Evolutionary conservation across 352 stramenopile genomes (phyloP), one percentile per base, ranked within the genome.

Genomic region (Globisporangium camurandrum): DNA sequence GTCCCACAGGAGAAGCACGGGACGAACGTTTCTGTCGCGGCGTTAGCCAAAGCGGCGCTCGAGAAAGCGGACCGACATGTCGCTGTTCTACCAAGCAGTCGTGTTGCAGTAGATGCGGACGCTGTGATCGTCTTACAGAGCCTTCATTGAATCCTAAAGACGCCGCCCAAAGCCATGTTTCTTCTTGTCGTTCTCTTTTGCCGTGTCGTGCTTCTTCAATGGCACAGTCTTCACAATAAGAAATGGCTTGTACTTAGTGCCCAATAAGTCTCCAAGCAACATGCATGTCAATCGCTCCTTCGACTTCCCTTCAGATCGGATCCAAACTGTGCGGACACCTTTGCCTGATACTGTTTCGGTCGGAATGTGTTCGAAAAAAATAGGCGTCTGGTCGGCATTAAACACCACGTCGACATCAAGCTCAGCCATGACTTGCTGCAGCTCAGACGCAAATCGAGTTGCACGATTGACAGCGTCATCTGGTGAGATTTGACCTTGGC

Each of bases 351-450:
- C 36, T 0, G 50, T 70, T 1, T 40, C 49, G 10, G 55, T 55
- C 2, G 48, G 51, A 12, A 69, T 27, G 31, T 71, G 62, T 47
- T 71, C 51, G n/a, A 66, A 74, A 23, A 60, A 59, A 44, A 51
- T n/a, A 22, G 34, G 34, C 3, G 7, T 40, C 14, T 40, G 34
- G 9, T 66, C 59, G 1, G 40, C 49, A n/a, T 62, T 66, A 27
- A 55, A 56, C 19, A 40, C 52, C 22, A 37, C 20, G 22, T 52
- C 47, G 4, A 53, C 28, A 7, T 8, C 52, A 22, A 40, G 52
- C 41, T 30, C 45, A 31, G n/a, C 12, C 41, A 40, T 53, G 6
- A 16, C 12, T 9, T 39, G 27, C 8, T 10, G 17, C 5, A 49
- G 27, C 27, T 34, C 43, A 16, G 2, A 6, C 8, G 27, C 20